Percentiles rank a stretch among this genome's conserved stretches.
These are phyloP conservation scores for Verruconis gallopava DNA, from an alignment of 2,329 filamentous ascomycete genomes.

Conservation along the genomic window DNA sequence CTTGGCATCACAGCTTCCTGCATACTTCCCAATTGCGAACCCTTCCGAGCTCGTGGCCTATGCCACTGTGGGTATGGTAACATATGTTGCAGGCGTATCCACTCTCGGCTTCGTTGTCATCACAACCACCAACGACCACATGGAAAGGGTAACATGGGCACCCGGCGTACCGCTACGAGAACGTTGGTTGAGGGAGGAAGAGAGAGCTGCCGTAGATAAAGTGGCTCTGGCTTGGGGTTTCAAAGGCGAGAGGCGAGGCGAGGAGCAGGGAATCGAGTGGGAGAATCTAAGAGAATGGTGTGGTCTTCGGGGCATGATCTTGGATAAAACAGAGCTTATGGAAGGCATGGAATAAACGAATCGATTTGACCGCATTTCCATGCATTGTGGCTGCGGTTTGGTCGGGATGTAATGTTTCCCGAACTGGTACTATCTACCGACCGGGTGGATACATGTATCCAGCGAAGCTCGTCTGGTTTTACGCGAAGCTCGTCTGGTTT, in stretches of 20 bases:
- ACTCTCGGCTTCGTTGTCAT: conserved; percentile 75
- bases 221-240: conserved; percentile 89
- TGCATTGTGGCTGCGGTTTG: too few species aligned
- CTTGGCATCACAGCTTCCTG: conserved; percentile 54
- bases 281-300: conserved; percentile 73
- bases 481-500: too few species aligned
- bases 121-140: conserved; percentile 84
- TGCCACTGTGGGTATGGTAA: conserved; percentile 66
- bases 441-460: too few species aligned
- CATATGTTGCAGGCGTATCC: conserved; percentile 70
- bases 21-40: conserved; percentile 45
- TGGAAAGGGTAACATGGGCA: conserved; percentile 85
- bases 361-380: too few species aligned
- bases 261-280: conserved; percentile 88
- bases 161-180: conserved; percentile 66
- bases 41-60: conserved; percentile 50
- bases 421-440: too few species aligned
- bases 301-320: conserved; percentile 70
- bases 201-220: conserved; percentile 73
- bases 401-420: too few species aligned
- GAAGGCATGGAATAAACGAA: conserved; percentile 40
- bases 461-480: too few species aligned
- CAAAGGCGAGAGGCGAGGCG: conserved; percentile 64
- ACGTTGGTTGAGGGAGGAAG: conserved; percentile 81
- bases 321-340: conserved; percentile 84